A percentile compares a stretch with the other conserved stretches of the same genome.
Evolutionary conservation across 345 rosid genomes (phyloP).

Genomic region (Eucalyptus camaldulensis): DNA sequence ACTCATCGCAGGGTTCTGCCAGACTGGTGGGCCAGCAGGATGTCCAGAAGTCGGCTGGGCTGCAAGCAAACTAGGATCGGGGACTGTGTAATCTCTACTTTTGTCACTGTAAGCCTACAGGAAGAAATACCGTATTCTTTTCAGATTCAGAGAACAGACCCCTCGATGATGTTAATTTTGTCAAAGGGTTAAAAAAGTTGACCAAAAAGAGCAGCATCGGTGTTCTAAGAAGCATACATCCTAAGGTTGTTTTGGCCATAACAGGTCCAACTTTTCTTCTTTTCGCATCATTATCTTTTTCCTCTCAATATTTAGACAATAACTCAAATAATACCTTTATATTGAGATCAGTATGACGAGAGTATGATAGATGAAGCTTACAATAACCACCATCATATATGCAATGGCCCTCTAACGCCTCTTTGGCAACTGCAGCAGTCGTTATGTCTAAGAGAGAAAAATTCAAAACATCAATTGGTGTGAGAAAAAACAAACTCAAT

Average conservation of each 20-base stretch:
- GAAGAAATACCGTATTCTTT: not conserved
- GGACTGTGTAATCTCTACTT: slow-evolving; percentile 89
- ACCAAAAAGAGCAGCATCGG: not conserved
- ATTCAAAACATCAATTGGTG: not conserved
- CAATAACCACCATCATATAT: slow-evolving; percentile 99
- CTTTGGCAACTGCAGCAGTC: slow-evolving; percentile 80
- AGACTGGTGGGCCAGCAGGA: slow-evolving; percentile 28
- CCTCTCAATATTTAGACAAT: slow-evolving; percentile 23
- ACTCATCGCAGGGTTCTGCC: slow-evolving; percentile 45
- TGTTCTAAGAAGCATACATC: slow-evolving; percentile 44
- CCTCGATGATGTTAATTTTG: not conserved
- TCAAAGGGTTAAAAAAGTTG: not conserved
- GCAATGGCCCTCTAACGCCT: slow-evolving; percentile 95
- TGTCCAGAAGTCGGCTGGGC: slow-evolving; percentile 34
- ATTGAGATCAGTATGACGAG: slow-evolving; percentile 99
- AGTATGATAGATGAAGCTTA: slow-evolving; percentile 99
- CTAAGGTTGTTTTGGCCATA: slow-evolving; percentile 16
- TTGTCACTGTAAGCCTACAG: slow-evolving; percentile 84
- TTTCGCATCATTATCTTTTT: slow-evolving; percentile 11
- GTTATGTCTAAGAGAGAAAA: slow-evolving; percentile 44
- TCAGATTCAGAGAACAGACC: not conserved
- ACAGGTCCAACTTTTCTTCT: slow-evolving; percentile 24
- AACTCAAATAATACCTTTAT: slow-evolving; percentile 88
- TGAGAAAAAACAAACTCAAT: not conserved
- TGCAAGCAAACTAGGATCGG: slow-evolving; percentile 38